phyloP scores from a whole-genome alignment of 768 basidiomycete species.

The Lactarius evosmus region DNA sequence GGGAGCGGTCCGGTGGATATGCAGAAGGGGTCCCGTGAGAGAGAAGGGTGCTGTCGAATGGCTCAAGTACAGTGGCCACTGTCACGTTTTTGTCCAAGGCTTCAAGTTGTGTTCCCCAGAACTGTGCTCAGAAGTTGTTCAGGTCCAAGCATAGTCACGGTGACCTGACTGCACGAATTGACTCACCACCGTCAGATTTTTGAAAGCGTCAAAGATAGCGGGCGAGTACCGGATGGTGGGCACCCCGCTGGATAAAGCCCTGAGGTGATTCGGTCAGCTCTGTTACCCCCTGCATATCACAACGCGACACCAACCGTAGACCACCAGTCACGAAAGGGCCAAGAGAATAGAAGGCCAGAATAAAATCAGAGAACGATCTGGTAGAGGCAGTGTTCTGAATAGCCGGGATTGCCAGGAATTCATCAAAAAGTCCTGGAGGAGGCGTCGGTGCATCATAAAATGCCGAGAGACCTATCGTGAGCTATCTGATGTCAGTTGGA shows the following conservation, averaged over 20 bases:
- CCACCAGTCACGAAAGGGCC: no score
- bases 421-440: slow-evolving; percentile 25
- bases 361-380: not conserved
- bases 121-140: not conserved
- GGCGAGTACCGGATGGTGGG: slow-evolving; percentile 4
- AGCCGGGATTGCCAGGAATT: slow-evolving; percentile 23
- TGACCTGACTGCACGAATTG: not conserved
- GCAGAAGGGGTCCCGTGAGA: slow-evolving; percentile 18
- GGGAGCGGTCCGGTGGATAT: slow-evolving; percentile 21
- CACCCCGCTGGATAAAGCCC: not conserved
- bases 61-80: not conserved
- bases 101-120: slow-evolving; percentile 1
- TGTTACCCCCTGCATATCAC: not conserved
- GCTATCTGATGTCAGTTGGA: not conserved
- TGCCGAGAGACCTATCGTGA: not conserved
- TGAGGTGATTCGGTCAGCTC: not conserved
- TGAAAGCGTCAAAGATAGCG: not conserved
- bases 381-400: not conserved
- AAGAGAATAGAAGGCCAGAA: not conserved
- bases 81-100: slow-evolving; percentile 4
- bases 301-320: not conserved
- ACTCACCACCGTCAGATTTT: not conserved
- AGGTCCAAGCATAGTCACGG: not conserved
- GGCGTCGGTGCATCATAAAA: slow-evolving; percentile 29
- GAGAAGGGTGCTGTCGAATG: slow-evolving; percentile 1